Evolutionary conservation across 1,139 yeast species (phyloP).

Genomic region (Diutina ranongensis): DNA sequence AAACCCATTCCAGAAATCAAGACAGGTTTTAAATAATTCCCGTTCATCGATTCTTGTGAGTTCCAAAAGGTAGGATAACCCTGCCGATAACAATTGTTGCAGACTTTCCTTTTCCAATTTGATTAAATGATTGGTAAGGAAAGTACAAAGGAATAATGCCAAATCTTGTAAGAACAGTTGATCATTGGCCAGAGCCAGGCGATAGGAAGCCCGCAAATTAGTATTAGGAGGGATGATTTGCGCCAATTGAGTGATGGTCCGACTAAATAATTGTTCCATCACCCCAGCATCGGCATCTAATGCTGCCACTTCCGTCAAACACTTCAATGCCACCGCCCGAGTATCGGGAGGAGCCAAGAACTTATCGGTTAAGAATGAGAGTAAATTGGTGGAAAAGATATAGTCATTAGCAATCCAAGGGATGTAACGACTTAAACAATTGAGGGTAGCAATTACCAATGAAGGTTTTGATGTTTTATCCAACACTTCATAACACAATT

Average conservation of each 20-base stretch:
- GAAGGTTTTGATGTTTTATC: slow-evolving; percentile 81
- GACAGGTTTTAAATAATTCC: slow-evolving; percentile 87
- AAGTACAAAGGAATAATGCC: slow-evolving; percentile 86
- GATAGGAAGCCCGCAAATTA: slow-evolving; percentile 64
- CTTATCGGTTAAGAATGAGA: slow-evolving; percentile 60
- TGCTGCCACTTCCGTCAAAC: slow-evolving; percentile 82
- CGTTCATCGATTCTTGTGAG: slow-evolving; percentile 89
- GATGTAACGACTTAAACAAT: slow-evolving; percentile 71
- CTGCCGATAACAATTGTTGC: slow-evolving; percentile 51
- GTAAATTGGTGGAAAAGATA: slow-evolving; percentile 76
- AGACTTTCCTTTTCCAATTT: slow-evolving; percentile 58
- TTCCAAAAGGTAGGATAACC: slow-evolving; percentile 74
- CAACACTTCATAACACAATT: slow-evolving; percentile 83
- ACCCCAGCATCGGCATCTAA: slow-evolving; percentile 54
- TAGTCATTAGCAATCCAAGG: slow-evolving; percentile 92
- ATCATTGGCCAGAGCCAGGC: slow-evolving; percentile 66
- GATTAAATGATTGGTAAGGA: slow-evolving; percentile 62
- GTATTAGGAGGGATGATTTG: slow-evolving; percentile 65
- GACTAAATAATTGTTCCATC: slow-evolving; percentile 60
- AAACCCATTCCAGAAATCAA: slow-evolving; percentile 87
- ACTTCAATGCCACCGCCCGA: slow-evolving; percentile 75
- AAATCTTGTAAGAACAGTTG: slow-evolving; percentile 93
- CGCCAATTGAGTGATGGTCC: slow-evolving; percentile 62
- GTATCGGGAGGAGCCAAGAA: slow-evolving; percentile 73
- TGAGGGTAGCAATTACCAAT: slow-evolving; percentile 73